Percentiles rank a stretch among this genome's conserved stretches.
Evolutionary conservation across 176 grass and related monocot species (phyloP).

Genomic region (Zea mays): DNA sequence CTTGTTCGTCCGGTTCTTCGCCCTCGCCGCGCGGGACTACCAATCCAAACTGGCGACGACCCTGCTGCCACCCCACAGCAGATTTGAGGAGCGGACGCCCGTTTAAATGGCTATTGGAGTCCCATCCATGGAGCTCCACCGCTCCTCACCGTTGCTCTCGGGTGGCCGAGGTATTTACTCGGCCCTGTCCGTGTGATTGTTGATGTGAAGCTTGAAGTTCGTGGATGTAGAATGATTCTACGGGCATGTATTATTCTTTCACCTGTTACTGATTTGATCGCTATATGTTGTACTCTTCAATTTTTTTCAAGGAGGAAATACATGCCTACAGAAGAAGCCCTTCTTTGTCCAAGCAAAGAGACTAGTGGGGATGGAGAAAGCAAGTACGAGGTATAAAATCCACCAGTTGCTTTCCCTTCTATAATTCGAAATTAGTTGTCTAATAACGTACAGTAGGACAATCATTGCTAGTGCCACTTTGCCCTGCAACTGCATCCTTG

Average conservation of each 20-base stretch:
- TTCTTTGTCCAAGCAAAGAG: constrained; percentile 61
- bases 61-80: not conserved
- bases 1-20: not conserved
- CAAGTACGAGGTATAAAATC: constrained; percentile 47
- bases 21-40: constrained; percentile 11
- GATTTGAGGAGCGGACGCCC: not conserved
- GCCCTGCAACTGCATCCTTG: not conserved
- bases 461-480: not conserved
- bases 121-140: constrained; percentile 49
- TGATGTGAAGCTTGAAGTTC: not conserved
- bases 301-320: constrained; percentile 51
- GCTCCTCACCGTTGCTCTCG: constrained; percentile 37
- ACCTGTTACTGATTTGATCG: not conserved
- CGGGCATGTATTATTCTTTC: not conserved
- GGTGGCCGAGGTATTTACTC: constrained; percentile 38
- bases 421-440: not conserved
- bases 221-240: not conserved
- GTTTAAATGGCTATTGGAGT: constrained; percentile 50
- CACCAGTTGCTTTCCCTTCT: not conserved
- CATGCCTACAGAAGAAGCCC: constrained; percentile 35
- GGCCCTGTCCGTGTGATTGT: not conserved
- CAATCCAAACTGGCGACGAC: not conserved
- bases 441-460: not conserved
- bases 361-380: constrained; percentile 49
- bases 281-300: constrained; percentile 28